These are phyloP conservation scores for Calendula officinalis DNA, from an alignment of 129 eudicot species.

Conservation along the genomic window DNA sequence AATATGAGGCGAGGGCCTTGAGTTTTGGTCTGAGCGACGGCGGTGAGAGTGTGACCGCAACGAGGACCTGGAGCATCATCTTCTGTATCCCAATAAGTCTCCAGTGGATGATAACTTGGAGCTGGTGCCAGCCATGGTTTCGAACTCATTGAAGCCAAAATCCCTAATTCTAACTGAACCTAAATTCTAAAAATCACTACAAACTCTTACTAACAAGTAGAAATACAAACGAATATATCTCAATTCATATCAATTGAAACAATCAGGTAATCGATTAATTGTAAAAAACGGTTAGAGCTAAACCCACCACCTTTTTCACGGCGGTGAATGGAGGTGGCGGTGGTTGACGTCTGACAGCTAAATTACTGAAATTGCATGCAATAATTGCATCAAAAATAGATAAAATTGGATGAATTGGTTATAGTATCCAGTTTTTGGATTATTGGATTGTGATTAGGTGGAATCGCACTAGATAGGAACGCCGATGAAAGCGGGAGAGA, in stretches of 20 bases:
- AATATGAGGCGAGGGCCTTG: constrained; percentile 85
- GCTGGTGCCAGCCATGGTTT: constrained; percentile 82
- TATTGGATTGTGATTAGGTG: neutral
- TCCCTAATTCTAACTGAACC: neutral
- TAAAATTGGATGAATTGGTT: neutral
- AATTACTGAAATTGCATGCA: neutral
- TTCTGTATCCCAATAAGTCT: constrained; percentile 62
- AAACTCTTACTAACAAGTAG: neutral
- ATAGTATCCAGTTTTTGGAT: neutral
- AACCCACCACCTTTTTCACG: constrained; percentile 10
- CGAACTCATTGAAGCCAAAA: constrained; percentile 28
- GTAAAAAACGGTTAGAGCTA: neutral
- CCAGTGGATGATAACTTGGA: constrained; percentile 52
- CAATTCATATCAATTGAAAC: neutral
- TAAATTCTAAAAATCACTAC: constrained; percentile 2
- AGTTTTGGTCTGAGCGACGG: constrained; percentile 70
- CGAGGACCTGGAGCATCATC: constrained; percentile 93
- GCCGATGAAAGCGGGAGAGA: neutral
- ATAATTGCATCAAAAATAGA: neutral
- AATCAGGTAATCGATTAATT: neutral
- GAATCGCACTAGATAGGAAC: constrained; percentile 8
- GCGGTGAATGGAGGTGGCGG: constrained; percentile 10
- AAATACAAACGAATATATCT: neutral
- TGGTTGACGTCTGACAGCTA: constrained; percentile 2
- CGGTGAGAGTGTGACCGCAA: constrained; percentile 88